Evolutionary conservation across 2,329 filamentous ascomycete species (phyloP).

Genomic region (Thelonectria olida): DNA sequence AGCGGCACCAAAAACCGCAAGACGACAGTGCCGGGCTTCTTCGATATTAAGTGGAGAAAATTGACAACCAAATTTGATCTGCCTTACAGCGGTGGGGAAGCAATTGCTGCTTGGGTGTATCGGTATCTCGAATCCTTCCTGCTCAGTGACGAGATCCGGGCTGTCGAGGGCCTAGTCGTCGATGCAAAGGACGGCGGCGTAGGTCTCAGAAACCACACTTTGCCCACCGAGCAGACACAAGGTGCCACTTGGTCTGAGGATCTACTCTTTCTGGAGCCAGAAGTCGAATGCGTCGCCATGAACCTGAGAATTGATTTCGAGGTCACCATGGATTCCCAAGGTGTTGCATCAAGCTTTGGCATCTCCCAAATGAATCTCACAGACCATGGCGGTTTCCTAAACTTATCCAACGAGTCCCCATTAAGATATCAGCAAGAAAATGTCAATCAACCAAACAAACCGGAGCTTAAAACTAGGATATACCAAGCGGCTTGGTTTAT

Average conservation of each 20-base stretch:
- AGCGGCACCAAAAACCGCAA: slow-evolving; percentile 29
- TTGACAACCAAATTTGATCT: slow-evolving; percentile 39
- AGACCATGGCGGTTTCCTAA: slow-evolving; percentile 54
- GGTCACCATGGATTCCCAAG: slow-evolving; percentile 30
- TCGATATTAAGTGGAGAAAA: slow-evolving; percentile 43
- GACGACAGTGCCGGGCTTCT: slow-evolving; percentile 28
- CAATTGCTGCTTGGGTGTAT: slow-evolving; percentile 39
- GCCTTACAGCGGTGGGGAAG: slow-evolving; percentile 43
- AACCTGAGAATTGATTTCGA: slow-evolving; percentile 54
- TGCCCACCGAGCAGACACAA: slow-evolving; percentile 43
- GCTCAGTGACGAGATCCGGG: slow-evolving; percentile 42
- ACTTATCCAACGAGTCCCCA: slow-evolving; percentile 48
- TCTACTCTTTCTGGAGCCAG: slow-evolving; percentile 57
- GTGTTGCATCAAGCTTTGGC: slow-evolving; percentile 6
- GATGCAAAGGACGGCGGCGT: slow-evolving; percentile 52
- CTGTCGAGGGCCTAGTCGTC: slow-evolving; percentile 55
- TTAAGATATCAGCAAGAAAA: slow-evolving; percentile 40
- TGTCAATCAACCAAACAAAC: slow-evolving; percentile 46
- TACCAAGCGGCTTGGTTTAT: slow-evolving; percentile 54
- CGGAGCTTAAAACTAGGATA: slow-evolving; percentile 49
- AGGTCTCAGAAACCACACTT: slow-evolving; percentile 56
- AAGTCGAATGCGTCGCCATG: slow-evolving; percentile 53
- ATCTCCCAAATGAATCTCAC: slow-evolving; percentile 43
- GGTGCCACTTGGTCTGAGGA: slow-evolving; percentile 57
- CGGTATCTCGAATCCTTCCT: slow-evolving; percentile 37